phyloP scores from a whole-genome alignment of 371 early-diverging fungal species.

The Mortierella sp. region DNA sequence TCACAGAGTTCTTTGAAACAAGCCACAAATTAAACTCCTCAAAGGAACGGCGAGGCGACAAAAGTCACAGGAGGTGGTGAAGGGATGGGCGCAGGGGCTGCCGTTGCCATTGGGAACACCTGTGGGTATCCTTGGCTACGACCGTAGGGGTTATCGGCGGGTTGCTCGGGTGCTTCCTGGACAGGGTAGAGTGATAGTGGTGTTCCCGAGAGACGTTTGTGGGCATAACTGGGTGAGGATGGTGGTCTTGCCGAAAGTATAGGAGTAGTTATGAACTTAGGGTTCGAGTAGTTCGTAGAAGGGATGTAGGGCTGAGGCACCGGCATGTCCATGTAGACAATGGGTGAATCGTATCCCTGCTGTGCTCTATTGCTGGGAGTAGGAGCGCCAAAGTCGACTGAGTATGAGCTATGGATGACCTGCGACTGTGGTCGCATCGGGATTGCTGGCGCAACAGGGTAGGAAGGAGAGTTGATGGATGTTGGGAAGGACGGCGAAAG shows the following conservation, averaged over 20 bases:
- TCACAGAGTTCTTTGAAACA: background rate
- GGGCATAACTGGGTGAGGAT: background rate
- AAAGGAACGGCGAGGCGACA: background rate
- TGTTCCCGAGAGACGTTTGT: constrained; percentile 6
- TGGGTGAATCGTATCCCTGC: background rate
- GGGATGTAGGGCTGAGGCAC: constrained; percentile 9
- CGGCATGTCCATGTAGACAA: constrained; percentile 1
- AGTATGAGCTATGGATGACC: background rate
- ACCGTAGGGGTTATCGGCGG: background rate
- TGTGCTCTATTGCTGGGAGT: background rate
- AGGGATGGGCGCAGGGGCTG: constrained; percentile 1
- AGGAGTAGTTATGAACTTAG: background rate
- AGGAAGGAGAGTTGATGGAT: background rate
- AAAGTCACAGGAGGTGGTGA: background rate
- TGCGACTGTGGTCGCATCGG: constrained; percentile 13
- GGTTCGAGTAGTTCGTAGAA: background rate
- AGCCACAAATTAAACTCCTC: background rate
- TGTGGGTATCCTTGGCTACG: constrained; percentile 13
- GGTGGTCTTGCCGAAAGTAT: background rate
- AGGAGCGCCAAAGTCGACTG: background rate
- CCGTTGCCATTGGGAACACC: background rate
- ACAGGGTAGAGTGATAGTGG: background rate
- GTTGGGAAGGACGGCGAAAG: constrained; percentile 9
- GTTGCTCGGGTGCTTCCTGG: background rate
- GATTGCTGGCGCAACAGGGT: constrained; percentile 9